Evolutionary conservation across 139 green algal genomes (phyloP).

Genomic region (Asterochloris sp.): DNA sequence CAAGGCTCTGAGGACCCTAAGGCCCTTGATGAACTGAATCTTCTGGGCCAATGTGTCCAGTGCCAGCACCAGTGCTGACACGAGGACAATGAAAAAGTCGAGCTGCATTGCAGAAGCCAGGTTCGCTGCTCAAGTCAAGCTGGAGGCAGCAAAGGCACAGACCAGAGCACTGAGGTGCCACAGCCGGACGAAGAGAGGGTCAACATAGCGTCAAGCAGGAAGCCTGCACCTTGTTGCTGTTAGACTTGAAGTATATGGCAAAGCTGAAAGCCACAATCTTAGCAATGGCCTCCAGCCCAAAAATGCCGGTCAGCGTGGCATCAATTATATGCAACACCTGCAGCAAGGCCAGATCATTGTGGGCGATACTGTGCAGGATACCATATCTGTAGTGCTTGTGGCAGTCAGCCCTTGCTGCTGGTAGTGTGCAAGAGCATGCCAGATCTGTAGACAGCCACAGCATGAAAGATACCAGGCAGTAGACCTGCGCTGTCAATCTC

Average conservation of each 20-base stretch:
- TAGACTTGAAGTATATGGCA: conserved; percentile 52
- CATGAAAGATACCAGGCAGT: no score
- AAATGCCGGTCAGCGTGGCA: conserved; percentile 55
- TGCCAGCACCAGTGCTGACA: conserved; percentile 35
- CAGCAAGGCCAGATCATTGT: background rate
- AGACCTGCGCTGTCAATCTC: no score
- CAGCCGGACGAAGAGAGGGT: background rate
- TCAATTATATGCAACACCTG: conserved; percentile 42
- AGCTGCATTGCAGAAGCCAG: conserved; percentile 35
- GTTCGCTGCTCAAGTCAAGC: background rate
- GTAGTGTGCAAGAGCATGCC: no score
- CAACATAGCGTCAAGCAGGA: background rate
- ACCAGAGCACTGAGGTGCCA: background rate
- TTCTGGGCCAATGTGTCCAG: conserved; percentile 12
- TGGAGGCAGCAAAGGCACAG: background rate
- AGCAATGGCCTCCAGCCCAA: conserved; percentile 55
- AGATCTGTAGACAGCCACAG: no score
- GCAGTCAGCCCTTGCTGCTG: no score
- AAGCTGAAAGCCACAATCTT: conserved; percentile 78
- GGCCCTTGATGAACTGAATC: conserved; percentile 33
- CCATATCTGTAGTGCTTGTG: no score
- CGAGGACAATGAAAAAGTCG: conserved; percentile 68
- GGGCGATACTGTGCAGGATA: no score
- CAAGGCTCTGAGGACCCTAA: conserved; percentile 64
- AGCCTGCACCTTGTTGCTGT: conserved; percentile 49